These are phyloP conservation scores for Haplosporangium gracile DNA, from an alignment of 192 early-diverging fungal species.

Conservation along the genomic window DNA sequence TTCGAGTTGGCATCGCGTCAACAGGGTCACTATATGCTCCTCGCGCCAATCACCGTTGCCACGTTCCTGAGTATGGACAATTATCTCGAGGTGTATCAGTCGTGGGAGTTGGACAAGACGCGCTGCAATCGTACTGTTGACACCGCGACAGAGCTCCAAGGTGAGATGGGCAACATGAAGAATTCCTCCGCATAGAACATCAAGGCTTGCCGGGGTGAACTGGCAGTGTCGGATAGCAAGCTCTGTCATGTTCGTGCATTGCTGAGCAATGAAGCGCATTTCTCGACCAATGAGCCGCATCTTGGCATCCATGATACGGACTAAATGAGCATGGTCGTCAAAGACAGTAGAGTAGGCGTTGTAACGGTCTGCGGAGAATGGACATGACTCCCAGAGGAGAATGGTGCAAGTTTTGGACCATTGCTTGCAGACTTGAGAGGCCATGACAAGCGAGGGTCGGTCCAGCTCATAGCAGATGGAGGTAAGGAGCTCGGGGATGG, in stretches of 20 bases:
- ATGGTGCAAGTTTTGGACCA: conserved; percentile 29
- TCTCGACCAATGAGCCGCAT: conserved; percentile 34
- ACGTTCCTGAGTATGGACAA: conserved; percentile 39
- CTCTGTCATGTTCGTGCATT: conserved; percentile 23
- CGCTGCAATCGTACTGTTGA: conserved; percentile 34
- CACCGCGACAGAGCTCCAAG: conserved; percentile 31
- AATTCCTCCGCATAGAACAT: conserved; percentile 37
- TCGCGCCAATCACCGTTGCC: conserved; percentile 50
- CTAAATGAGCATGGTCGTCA: conserved; percentile 37
- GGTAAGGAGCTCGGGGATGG: conserved; percentile 30
- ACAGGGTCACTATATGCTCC: conserved; percentile 23
- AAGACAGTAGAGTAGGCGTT: conserved; percentile 18
- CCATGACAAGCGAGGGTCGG: conserved; percentile 16
- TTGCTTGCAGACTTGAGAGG: not conserved
- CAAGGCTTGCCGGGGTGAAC: conserved; percentile 30
- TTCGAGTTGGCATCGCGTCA: conserved; percentile 26
- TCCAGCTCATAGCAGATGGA: conserved; percentile 28
- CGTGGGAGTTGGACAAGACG: conserved; percentile 20
- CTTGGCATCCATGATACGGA: conserved; percentile 34
- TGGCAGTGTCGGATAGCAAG: conserved; percentile 22
- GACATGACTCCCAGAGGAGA: conserved; percentile 37
- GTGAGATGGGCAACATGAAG: conserved; percentile 17
- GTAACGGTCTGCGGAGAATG: conserved; percentile 42
- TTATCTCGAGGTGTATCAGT: conserved; percentile 18
- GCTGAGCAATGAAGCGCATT: conserved; percentile 49